A percentile compares a stretch with the other conserved stretches of the same genome.
Conservation (phyloP, 139 green algal species). For the Closterium sp. region DNA sequence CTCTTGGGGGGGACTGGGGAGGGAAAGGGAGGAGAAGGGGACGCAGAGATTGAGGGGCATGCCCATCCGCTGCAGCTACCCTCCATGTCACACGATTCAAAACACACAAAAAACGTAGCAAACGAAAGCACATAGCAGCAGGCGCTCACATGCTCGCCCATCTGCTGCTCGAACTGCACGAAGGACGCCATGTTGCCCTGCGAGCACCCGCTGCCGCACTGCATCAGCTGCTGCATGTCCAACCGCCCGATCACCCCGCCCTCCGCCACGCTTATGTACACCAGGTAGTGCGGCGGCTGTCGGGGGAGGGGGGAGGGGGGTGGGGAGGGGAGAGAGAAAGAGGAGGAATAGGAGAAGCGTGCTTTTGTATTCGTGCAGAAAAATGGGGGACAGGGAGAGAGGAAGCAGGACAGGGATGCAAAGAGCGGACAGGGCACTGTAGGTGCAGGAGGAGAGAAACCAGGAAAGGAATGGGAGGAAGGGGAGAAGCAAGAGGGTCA, state of each 20-base stretch:
- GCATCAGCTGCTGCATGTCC: slow-evolving; percentile 7
- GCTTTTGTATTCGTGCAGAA: no score
- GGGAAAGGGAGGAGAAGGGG: neutral
- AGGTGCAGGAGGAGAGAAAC: neutral
- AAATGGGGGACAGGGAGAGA: no score
- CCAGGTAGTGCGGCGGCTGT: neutral
- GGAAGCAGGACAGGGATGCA: neutral
- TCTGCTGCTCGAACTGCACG: slow-evolving; percentile 10
- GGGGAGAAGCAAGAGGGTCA: no score
- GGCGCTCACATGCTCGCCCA: neutral
- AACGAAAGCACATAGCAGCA: no score
- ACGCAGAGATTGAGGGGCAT: neutral
- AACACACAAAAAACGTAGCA: neutral
- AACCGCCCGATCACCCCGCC: neutral
- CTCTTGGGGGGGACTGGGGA: neutral
- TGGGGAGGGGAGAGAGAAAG: neutral
- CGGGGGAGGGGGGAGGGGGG: no score
- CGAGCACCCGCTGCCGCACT: slow-evolving; percentile 5
- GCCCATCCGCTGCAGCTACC: neutral
- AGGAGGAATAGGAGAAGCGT: neutral
- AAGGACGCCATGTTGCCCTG: neutral
- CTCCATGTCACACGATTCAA: neutral
- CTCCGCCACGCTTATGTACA: neutral
- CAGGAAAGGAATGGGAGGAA: no score
- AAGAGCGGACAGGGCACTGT: neutral